phyloP scores from a whole-genome alignment of 768 basidiomycete genomes.

The Leccinum incarnatum region DNA sequence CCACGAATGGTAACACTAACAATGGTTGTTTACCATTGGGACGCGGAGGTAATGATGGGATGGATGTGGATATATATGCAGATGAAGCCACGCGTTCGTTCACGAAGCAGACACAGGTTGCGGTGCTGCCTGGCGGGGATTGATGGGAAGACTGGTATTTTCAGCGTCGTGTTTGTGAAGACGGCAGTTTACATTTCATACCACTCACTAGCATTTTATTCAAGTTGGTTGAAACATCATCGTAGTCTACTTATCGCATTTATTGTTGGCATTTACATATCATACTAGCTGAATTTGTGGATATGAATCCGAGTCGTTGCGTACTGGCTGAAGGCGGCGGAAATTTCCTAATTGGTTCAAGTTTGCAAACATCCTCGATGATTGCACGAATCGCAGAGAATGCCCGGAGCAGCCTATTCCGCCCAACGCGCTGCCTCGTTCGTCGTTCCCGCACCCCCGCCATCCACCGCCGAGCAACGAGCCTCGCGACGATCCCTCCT shows the following conservation, averaged over 20 bases:
- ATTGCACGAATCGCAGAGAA: constrained; percentile 38
- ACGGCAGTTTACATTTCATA: constrained; percentile 23
- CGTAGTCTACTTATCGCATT: constrained; percentile 30
- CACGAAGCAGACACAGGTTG: constrained; percentile 13
- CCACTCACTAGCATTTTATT: constrained; percentile 31
- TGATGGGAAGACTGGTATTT: constrained; percentile 5
- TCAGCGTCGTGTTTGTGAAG: constrained; percentile 11
- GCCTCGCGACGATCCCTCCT: constrained; percentile 50
- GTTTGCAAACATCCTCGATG: constrained; percentile 19
- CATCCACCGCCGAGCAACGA: constrained; percentile 34
- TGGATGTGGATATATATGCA: constrained; percentile 24
- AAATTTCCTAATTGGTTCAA: constrained; percentile 18
- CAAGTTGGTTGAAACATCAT: constrained; percentile 21
- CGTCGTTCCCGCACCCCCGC: constrained; percentile 28
- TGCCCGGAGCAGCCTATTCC: constrained; percentile 38
- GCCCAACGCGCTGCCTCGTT: constrained; percentile 39
- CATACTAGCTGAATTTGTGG: constrained; percentile 9
- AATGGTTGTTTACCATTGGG: constrained; percentile 9
- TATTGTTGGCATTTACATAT: constrained; percentile 23
- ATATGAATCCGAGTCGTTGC: not conserved
- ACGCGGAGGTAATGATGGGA: constrained; percentile 8
- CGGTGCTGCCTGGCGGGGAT: constrained; percentile 11
- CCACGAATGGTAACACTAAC: constrained; percentile 21
- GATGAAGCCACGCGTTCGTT: constrained; percentile 18
- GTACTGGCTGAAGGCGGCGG: not conserved